A percentile compares a stretch with the other conserved stretches of the same genome.
phyloP scores from a whole-genome alignment of 129 eudicot genomes.

The Artemisia tridentata region DNA sequence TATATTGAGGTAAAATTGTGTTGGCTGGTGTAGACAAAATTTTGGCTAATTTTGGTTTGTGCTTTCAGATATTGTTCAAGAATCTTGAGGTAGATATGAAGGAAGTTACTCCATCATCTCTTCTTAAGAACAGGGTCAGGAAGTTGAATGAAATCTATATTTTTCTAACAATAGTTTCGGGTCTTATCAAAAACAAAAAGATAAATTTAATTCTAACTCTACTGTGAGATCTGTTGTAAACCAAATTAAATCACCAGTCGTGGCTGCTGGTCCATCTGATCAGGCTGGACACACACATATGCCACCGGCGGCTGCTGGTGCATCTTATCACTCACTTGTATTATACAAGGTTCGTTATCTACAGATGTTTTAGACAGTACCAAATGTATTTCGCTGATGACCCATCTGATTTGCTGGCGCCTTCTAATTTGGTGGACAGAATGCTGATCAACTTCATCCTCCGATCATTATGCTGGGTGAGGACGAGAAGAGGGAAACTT shows the following conservation, averaged over 20 bases:
- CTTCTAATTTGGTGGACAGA: conserved; percentile 29
- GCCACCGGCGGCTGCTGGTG: too few species aligned
- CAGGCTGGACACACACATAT: conserved; percentile 29
- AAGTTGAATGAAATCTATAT: conserved; percentile 67
- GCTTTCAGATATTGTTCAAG: too few species aligned
- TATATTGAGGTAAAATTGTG: too few species aligned
- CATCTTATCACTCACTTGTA: conserved; percentile 22
- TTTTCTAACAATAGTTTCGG: conserved; percentile 25
- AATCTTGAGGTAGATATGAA: too few species aligned
- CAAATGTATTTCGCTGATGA: background rate
- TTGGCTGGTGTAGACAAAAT: too few species aligned
- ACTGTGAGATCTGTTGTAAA: conserved; percentile 27
- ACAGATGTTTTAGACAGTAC: background rate
- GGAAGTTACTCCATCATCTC: conserved; percentile 48
- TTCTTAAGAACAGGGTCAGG: conserved; percentile 46
- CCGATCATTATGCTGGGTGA: too few species aligned
- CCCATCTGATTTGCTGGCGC: background rate
- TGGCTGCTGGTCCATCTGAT: conserved; percentile 39
- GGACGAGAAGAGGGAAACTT: too few species aligned
- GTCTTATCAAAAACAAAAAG: background rate
- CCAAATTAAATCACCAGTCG: conserved; percentile 47
- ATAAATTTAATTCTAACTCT: conserved; percentile 31
- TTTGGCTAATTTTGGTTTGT: too few species aligned
- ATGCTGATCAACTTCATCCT: background rate
- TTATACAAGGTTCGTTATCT: conserved; percentile 39